Percentiles rank a stretch among this genome's conserved stretches.
phyloP scores from a whole-genome alignment of 2,329 filamentous ascomycete species.

The Elsinoe necatrix region DNA sequence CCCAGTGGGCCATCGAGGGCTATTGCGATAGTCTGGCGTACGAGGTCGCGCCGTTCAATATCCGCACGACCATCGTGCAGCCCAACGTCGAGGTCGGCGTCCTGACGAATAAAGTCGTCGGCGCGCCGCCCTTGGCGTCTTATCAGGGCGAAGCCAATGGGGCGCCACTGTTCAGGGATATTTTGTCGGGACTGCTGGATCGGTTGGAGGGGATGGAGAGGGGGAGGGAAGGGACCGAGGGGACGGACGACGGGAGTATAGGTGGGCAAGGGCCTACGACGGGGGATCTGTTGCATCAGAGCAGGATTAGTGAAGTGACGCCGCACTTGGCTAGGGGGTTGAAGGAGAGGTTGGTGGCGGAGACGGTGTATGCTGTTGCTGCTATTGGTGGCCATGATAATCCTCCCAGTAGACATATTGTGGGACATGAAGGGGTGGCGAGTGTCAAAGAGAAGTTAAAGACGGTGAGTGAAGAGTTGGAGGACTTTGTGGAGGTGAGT shows the following conservation, averaged over 20 bases:
- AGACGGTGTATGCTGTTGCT: constrained; percentile 83
- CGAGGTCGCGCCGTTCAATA: constrained; percentile 90
- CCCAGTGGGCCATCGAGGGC: constrained; percentile 90
- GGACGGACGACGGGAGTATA: constrained; percentile 18
- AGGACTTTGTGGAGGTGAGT: constrained; percentile 90
- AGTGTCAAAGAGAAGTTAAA: constrained; percentile 94
- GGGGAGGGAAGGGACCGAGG: constrained; percentile 24
- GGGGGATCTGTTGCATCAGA: constrained; percentile 39
- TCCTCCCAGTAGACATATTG: constrained; percentile 86
- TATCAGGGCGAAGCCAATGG: constrained; percentile 62
- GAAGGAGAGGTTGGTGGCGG: constrained; percentile 66
- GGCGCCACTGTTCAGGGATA: constrained; percentile 73
- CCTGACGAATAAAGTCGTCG: constrained; percentile 77
- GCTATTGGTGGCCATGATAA: constrained; percentile 95
- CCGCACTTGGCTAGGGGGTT: constrained; percentile 61
- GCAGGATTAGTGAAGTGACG: constrained; percentile 58
- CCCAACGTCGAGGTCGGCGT: constrained; percentile 87
- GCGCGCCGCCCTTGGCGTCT: constrained; percentile 66
- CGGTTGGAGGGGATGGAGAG: constrained; percentile 47
- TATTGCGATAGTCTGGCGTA: constrained; percentile 93
- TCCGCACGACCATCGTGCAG: constrained; percentile 93
- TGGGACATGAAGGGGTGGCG: constrained; percentile 77
- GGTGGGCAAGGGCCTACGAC: constrained; percentile 32
- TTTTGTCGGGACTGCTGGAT: constrained; percentile 72
- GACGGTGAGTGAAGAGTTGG: constrained; percentile 89